Base-by-base conservation (phyloP, 768 basidiomycete species). In the Lanmaoa rubissima region DNA sequence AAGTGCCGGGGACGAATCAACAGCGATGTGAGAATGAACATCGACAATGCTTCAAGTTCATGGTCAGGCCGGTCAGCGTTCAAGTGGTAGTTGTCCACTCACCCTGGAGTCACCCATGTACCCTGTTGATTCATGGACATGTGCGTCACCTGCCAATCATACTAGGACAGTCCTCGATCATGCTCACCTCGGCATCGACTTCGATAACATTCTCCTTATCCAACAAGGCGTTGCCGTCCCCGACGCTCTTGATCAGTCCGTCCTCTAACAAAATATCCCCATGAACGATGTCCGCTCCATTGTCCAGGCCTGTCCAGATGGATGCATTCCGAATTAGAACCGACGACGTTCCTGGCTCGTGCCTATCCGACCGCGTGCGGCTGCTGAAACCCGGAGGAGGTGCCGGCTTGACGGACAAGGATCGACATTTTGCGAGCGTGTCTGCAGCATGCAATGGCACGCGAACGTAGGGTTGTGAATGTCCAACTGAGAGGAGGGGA, bases 301-400 rank as follows among this genome's bases (percentile, higher is more conserved):
- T 74, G 11, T 77, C 61, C 9, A 74, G 70, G 0, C 90, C 92
- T 3, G 90, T 91, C 92, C 92, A 94, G 31, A 93, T 79, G 6
- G 81, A 84, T 11, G 85, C 89, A 66, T 93, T 90, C 55, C 74
- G 78, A 34, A 94, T 76, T 28, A 85, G 73, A 1, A 79, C 75
- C 1, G 84, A 67, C 4, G 64, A 65, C 1, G 89, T 87, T 0
- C 83, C 87, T 0, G 67, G 66, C 8, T 76, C 81, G 57, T 76
- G 82, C 31, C 86, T 76, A 63, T 88, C 86, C 16, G 84, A 86
- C 34, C 69, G 68, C 9, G 73, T 71, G 12, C 88, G 81, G 11
- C 63, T 52, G 61, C 75, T 64, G 56, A 86, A 87, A 38, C 78
- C 64, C 0, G 65, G 45, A 26, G 81, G 71, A 9, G 81, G 77